phyloP scores from a whole-genome alignment of 2,329 filamentous ascomycete species.

The Paraphoma sp. region DNA sequence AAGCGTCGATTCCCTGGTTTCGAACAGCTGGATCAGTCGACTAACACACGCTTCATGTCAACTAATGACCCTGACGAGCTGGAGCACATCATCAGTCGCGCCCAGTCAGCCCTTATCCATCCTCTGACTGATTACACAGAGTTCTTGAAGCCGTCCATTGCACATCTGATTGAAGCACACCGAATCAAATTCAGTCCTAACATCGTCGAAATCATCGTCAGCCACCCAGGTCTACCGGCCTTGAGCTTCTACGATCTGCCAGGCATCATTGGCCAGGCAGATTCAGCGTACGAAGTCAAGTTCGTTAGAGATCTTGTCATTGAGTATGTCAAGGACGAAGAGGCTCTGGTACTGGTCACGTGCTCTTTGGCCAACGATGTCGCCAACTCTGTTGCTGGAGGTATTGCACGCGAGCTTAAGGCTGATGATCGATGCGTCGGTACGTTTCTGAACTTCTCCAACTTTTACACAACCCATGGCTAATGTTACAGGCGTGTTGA shows the following conservation, averaged over 20 bases:
- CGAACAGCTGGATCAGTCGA: conserved; percentile 51
- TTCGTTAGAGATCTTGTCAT: conserved; percentile 75
- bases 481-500: conserved; percentile 68
- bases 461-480: not conserved
- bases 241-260: conserved; percentile 87
- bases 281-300: conserved; percentile 59
- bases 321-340: conserved; percentile 71
- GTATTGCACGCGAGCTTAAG: conserved; percentile 52
- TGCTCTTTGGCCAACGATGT: conserved; percentile 80
- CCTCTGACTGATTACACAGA: conserved; percentile 59
- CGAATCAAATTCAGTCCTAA: conserved; percentile 82
- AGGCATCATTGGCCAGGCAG: conserved; percentile 76
- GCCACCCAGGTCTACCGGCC: conserved; percentile 72
- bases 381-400: conserved; percentile 74
- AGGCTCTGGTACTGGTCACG: conserved; percentile 78
- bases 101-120: conserved; percentile 79
- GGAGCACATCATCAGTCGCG: conserved; percentile 72
- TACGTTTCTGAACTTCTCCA: conserved; percentile 12
- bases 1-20: conserved; percentile 68
- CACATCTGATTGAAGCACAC: conserved; percentile 15
- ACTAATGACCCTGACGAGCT: conserved; percentile 69
- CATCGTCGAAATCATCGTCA: conserved; percentile 77
- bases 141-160: conserved; percentile 38
- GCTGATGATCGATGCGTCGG: conserved; percentile 54
- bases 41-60: conserved; percentile 65